Evolutionary conservation across 1,139 yeast genomes (phyloP), one percentile per base, ranked within the genome.

Genomic region (Hyphopichia buzzinii): DNA sequence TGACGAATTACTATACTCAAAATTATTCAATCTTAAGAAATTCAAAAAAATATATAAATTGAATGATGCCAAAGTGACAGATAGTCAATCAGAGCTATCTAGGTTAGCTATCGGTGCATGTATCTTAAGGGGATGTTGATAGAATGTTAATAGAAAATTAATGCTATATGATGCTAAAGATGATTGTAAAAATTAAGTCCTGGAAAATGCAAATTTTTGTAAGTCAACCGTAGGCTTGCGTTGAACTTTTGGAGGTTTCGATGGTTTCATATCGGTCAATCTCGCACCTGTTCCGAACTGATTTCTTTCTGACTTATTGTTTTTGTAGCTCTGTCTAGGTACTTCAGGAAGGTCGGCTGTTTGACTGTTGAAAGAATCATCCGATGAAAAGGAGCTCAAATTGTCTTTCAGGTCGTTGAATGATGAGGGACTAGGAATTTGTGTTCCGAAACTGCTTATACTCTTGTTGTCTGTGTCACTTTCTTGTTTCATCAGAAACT

Each of bases 41-140:
- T 56, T 69, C 39, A 67, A 57, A 44, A 70, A 70, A 40, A 39
- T 67, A 10, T 71, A 64, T 44, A 70, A 69, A 43, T 45, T 69
- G 22, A 64, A 62, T 43, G 72, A 62, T 40, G 60, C 61, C 4
- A 56, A 47, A 13, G 24, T 48, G 11, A 26, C 41, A 2, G 46
- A 38, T 4, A 47, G 48, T 25, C 47, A 36, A 8, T 49, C 39
- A 2, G 49, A 50, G 26, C 51, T 63, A 26, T 59, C 74, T 3
- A 50, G 65, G 34, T 55, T 66, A 37, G 67, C 68, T 1, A 63
- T 71, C 15, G 67, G 67, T 4, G 64, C 71, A 12, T 63, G 72
- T 50, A 48, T 64, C 15, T 48, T 68, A 30, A 50, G 74, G 35
- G 75, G 75, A 1, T 47, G 49, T 31, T 65, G 47, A 39, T 22